Evolutionary conservation across 495 filamentous ascomycete species (phyloP).

Genomic region (Aspergillus panamensis): DNA sequence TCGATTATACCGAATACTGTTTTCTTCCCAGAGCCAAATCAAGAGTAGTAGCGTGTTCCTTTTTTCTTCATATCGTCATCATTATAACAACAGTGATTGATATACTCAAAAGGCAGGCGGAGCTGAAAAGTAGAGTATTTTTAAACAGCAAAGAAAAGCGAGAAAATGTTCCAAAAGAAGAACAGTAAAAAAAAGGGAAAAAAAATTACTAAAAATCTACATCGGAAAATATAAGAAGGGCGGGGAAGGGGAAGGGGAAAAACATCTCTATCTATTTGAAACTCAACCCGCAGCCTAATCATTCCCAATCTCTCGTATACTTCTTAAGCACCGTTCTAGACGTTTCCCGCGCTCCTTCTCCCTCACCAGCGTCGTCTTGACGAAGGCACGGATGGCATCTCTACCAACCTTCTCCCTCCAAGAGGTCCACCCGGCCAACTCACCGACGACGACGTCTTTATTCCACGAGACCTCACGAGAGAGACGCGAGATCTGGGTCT

Average conservation of each 20-base stretch:
- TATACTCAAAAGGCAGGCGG: not conserved
- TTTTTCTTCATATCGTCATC: not conserved
- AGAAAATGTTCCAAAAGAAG: not conserved
- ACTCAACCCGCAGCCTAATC: slow-evolving; percentile 18
- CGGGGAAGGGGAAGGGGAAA: not conserved
- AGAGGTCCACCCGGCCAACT: slow-evolving; percentile 91
- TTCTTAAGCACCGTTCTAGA: slow-evolving; percentile 60
- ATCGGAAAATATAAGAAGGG: no score
- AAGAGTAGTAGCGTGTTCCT: not conserved
- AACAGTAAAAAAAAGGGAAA: not conserved
- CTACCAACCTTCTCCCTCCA: slow-evolving; percentile 74
- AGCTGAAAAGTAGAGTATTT: not conserved
- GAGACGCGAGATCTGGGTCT: slow-evolving; percentile 61
- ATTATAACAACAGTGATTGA: not conserved
- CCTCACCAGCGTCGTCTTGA: slow-evolving; percentile 67
- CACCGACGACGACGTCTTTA: slow-evolving; percentile 85
- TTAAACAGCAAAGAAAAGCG: not conserved
- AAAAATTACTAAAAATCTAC: slow-evolving; percentile 2
- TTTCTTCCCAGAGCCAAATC: not conserved
- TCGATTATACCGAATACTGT: not conserved
- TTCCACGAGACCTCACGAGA: slow-evolving; percentile 83
- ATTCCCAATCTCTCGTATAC: slow-evolving; percentile 33
- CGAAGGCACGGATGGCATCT: slow-evolving; percentile 70
- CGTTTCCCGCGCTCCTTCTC: slow-evolving; percentile 79
- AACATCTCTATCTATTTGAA: slow-evolving; percentile 10